Evolutionary conservation across 164 flowering plant genomes (phyloP).

Genomic region (Piper longum): DNA sequence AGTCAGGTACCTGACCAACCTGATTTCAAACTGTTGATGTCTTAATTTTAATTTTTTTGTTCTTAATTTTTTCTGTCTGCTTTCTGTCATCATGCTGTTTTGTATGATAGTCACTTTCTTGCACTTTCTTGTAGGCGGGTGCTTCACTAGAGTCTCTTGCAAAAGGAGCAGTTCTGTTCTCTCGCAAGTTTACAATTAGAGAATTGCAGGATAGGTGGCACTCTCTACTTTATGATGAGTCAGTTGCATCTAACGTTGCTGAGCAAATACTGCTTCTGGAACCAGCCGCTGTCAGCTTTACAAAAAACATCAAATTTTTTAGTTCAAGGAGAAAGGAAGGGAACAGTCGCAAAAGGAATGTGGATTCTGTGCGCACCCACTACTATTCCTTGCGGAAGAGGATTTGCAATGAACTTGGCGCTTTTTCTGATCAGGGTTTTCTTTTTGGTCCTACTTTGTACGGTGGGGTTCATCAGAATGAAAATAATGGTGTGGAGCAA

Average conservation of each 20-base stretch:
- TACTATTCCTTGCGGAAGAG: slow-evolving; percentile 77
- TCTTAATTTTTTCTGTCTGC: neutral
- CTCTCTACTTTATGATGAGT: slow-evolving; percentile 72
- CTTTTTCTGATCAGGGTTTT: slow-evolving; percentile 28
- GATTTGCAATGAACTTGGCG: slow-evolving; percentile 38
- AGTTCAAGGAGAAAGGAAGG: slow-evolving; percentile 24
- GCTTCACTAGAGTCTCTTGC: slow-evolving; percentile 94
- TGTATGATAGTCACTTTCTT: neutral
- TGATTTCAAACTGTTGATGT: no score
- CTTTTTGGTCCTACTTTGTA: slow-evolving; percentile 26
- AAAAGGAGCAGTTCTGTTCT: slow-evolving; percentile 84
- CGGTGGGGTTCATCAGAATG: slow-evolving; percentile 20
- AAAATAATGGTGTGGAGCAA: slow-evolving; percentile 10
- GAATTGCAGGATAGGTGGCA: slow-evolving; percentile 79
- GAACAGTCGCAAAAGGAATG: slow-evolving; percentile 40
- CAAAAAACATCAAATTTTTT: slow-evolving; percentile 22
- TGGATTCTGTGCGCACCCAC: slow-evolving; percentile 43
- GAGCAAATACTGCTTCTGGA: slow-evolving; percentile 40
- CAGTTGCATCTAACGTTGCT: slow-evolving; percentile 51
- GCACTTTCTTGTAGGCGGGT: slow-evolving; percentile 44
- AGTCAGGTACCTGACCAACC: no score
- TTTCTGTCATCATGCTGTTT: neutral
- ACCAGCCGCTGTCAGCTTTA: slow-evolving; percentile 18
- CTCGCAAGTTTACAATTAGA: slow-evolving; percentile 45
- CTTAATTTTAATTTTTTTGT: no score